Evolutionary conservation across 163 green algal genomes (phyloP), one percentile per base, ranked within the genome.

Genomic region (Scenedesmus sp.): DNA sequence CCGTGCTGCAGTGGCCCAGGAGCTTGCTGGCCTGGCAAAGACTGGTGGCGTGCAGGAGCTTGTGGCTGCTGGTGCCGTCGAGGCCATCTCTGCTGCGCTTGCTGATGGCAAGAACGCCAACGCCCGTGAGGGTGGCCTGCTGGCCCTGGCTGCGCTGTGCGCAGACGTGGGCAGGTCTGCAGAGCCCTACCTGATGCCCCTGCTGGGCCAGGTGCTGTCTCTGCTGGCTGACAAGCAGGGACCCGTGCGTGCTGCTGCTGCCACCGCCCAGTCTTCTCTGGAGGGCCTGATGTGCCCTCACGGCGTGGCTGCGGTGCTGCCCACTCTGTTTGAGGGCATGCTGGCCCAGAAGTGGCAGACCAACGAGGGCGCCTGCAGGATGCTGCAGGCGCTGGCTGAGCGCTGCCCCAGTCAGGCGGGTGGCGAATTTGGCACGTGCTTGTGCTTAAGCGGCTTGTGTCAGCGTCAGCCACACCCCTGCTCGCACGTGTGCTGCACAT

Each of bases 171-270:
- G 96, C 90, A 82, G 82, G 13, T 70, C 91, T 0, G 92, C 94
- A 15, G 96, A 98, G 95, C 96, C 96, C 5, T 97, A 95, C 93
- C 90, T 98, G 81, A 86, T 96, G 60, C 85, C 91, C 52, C 76
- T 97, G 67, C 88, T 97, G 91, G 91, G 94, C 9, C 57, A 84
- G 13, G 88, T 97, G 91, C 93, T 98, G 74, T 84, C 94, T 46
- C 87, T 91, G 77, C 92, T 93, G 57, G 93, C 88, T 60, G 95
- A 97, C 94, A 97, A 94, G 93, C 90, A 89, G 23, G 66, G 94
- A 34, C 64, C 94, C 23, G 94, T 97, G 67, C 86, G 93, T 54
- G 93, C 93, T 67, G 91, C 93, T 13, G 94, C 96, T 3, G 89
- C 92, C 55, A 79, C 91, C 20, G 93, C 94, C 4, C 89, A 93